These are phyloP conservation scores for Mycena galopus DNA, from an alignment of 768 basidiomycete genomes.

Conservation along the genomic window DNA sequence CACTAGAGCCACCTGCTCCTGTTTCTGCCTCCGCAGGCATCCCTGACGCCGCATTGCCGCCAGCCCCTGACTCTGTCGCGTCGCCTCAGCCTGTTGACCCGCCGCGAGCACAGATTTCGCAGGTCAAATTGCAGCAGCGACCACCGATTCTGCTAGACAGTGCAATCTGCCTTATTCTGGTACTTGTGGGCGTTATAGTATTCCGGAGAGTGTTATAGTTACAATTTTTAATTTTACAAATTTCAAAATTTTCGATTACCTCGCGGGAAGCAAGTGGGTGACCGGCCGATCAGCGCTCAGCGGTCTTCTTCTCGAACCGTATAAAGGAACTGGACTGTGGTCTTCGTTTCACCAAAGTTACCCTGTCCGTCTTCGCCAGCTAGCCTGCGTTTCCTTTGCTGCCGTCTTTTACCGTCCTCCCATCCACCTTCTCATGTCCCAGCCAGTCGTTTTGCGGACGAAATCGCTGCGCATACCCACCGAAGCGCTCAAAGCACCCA, in stretches of 20 bases:
- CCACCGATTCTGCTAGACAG: conserved; percentile 80
- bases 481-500: conserved; percentile 54
- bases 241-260: not conserved
- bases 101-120: conserved; percentile 25
- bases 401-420: not conserved
- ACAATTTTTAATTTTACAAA: not conserved
- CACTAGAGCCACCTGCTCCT: conserved; percentile 26
- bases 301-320: no score
- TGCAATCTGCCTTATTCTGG: conserved; percentile 79
- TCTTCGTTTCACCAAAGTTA: not conserved
- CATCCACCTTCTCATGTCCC: conserved; percentile 13
- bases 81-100: conserved; percentile 8
- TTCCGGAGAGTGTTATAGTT: conserved; percentile 64
- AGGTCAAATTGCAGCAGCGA: conserved; percentile 36
- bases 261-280: not conserved
- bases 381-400: conserved; percentile 13
- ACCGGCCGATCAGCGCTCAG: not conserved
- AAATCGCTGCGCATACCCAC: conserved; percentile 54
- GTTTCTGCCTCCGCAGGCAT: conserved; percentile 24
- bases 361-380: conserved; percentile 4
- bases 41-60: conserved; percentile 31
- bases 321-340: not conserved
- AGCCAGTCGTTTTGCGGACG: conserved; percentile 41
- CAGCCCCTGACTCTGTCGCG: conserved; percentile 9
- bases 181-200: conserved; percentile 75